A percentile compares a stretch with the other conserved stretches of the same genome.
Conservation (phyloP, 371 early-diverging fungal genomes). For the Mucor irregularis region DNA sequence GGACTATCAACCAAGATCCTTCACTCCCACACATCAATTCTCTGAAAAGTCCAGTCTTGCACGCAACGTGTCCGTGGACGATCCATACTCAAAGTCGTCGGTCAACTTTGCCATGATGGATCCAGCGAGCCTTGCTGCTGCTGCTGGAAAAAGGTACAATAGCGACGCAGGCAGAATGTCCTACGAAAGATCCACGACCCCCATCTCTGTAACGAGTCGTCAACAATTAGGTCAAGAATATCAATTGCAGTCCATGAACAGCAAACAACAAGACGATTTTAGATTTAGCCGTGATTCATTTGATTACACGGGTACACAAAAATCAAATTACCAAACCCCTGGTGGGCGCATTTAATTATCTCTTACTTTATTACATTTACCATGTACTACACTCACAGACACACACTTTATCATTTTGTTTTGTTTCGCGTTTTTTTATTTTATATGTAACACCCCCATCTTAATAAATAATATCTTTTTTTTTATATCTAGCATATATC, state of each 20-base stretch:
- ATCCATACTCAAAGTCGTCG: slow-evolving; percentile 32
- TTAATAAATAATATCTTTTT: background rate
- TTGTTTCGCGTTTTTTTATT: background rate
- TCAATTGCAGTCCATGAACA: slow-evolving; percentile 19
- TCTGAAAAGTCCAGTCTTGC: background rate
- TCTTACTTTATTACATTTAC: too few relatives aligned
- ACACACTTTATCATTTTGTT: background rate
- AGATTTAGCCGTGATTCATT: slow-evolving; percentile 5
- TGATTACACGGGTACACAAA: slow-evolving; percentile 7
- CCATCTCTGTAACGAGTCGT: background rate
- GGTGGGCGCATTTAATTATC: background rate
- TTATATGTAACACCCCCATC: background rate
- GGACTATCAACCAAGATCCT: slow-evolving; percentile 21
- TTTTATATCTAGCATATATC: too few relatives aligned
- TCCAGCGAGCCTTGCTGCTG: slow-evolving; percentile 4
- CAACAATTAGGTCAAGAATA: slow-evolving; percentile 11
- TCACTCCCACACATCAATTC: slow-evolving; percentile 8
- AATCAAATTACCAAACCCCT: background rate
- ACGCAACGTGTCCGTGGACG: slow-evolving; percentile 30
- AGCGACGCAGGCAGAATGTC: background rate
- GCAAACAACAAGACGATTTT: slow-evolving; percentile 1
- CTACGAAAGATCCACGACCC: slow-evolving; percentile 6
- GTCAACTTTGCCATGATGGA: slow-evolving; percentile 39
- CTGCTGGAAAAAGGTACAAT: background rate
- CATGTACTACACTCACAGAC: too few relatives aligned